These are phyloP conservation scores for Trichoderma sp. DNA, from an alignment of 2,329 filamentous ascomycete species.

Conservation along the genomic window DNA sequence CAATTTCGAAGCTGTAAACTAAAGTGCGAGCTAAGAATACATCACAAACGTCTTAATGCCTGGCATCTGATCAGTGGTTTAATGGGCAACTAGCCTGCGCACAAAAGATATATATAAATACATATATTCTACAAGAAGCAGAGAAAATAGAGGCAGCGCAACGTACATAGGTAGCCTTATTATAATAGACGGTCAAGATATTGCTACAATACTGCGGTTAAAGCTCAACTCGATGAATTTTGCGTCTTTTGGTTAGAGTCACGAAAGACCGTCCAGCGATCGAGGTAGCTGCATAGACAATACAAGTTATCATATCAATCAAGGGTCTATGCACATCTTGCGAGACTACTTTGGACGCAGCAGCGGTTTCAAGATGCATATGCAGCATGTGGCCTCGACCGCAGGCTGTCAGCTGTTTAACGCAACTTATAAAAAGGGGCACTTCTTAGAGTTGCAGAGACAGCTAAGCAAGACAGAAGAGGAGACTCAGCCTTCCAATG, in stretches of 20 bases:
- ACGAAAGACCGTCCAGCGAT: neutral
- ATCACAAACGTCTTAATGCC: no score
- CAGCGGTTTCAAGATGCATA: neutral
- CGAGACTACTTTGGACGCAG: neutral
- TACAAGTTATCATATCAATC: no score
- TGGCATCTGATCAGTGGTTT: no score
- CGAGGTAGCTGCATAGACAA: neutral
- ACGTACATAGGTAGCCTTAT: neutral
- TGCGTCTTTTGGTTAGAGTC: neutral
- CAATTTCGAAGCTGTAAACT: no score
- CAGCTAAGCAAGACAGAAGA: no score
- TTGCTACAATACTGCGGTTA: neutral
- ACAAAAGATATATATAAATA: no score
- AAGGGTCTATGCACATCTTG: neutral
- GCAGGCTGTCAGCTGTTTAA: neutral
- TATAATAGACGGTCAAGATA: neutral
- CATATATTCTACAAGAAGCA: no score
- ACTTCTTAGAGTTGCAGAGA: neutral
- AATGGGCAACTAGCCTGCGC: no score
- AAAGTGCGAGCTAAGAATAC: no score
- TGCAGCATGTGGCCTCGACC: neutral
- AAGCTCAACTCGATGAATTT: neutral
- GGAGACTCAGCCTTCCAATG: neutral
- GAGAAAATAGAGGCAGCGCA: no score
- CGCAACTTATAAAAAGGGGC: neutral